These are phyloP conservation scores for Phytophthora agathidicida DNA, from an alignment of 352 stramenopile species.

Conservation along the genomic window DNA sequence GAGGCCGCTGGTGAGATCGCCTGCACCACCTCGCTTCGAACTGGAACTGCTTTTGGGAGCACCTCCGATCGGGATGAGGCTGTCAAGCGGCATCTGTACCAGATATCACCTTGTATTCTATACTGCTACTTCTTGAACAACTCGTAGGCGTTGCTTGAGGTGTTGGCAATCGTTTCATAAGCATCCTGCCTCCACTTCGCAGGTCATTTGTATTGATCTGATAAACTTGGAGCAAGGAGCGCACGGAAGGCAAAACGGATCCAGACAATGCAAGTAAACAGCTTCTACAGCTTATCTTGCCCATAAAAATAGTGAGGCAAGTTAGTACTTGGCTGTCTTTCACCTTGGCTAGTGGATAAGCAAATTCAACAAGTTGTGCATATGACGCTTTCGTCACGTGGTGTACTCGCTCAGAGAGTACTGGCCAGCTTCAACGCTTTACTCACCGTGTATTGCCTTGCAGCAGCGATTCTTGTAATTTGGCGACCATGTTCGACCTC, in stretches of 20 bases:
- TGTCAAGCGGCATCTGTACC: conserved; percentile 45
- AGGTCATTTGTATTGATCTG: conserved; percentile 11
- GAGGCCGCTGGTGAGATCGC: conserved; percentile 61
- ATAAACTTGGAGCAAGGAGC: background rate
- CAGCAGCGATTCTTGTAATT: background rate
- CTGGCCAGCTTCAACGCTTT: conserved; percentile 14
- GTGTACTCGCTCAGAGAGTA: background rate
- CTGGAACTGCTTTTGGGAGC: conserved; percentile 12
- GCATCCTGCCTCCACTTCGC: background rate
- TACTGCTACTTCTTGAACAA: background rate
- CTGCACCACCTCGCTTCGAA: conserved; percentile 16
- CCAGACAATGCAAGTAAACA: background rate
- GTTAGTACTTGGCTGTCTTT: background rate
- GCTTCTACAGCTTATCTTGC: background rate
- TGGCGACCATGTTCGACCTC: background rate
- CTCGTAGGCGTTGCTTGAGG: background rate
- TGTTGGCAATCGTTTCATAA: conserved; percentile 12
- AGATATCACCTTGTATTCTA: background rate
- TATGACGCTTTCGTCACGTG: conserved; percentile 2
- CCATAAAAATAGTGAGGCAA: background rate
- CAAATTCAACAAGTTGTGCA: background rate
- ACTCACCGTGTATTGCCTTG: conserved; percentile 6
- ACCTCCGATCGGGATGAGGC: conserved; percentile 58
- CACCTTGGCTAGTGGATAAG: too few relatives aligned
- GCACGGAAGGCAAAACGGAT: background rate